phyloP scores from a whole-genome alignment of 176 grass and related monocot genomes.

The Ensete glaucum region DNA sequence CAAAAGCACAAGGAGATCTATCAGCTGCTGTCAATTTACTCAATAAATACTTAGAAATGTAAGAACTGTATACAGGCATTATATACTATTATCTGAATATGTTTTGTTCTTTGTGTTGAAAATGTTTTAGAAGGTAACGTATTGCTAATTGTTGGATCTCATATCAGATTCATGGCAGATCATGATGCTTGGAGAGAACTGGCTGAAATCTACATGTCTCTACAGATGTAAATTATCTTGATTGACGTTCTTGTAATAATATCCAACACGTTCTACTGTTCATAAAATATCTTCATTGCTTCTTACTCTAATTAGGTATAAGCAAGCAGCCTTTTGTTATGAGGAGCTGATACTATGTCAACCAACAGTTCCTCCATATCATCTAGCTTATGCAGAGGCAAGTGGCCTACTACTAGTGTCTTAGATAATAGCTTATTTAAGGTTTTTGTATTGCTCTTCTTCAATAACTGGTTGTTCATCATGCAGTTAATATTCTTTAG shows the following conservation, averaged over 20 bases:
- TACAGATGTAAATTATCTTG: conserved; percentile 61
- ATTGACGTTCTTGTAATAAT: conserved; percentile 18
- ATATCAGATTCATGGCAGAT: conserved; percentile 96
- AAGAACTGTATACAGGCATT: conserved; percentile 17
- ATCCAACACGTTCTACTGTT: not conserved
- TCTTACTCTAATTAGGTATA: conserved; percentile 49
- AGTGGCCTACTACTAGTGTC: conserved; percentile 3
- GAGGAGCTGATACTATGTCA: conserved; percentile 91
- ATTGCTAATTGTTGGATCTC: conserved; percentile 10
- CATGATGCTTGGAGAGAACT: conserved; percentile 99
- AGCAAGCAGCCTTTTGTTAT: conserved; percentile 97
- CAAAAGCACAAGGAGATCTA: conserved; percentile 81
- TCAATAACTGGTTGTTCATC: not conserved
- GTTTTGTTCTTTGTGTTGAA: not conserved
- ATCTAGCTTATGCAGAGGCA: conserved; percentile 92
- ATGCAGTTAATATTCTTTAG: not conserved
- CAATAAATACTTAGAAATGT: conserved; percentile 90
- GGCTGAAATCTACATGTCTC: conserved; percentile 81
- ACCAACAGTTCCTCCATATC: conserved; percentile 70
- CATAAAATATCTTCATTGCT: conserved; percentile 3
- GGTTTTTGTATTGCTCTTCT: not conserved
- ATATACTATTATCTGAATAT: not conserved
- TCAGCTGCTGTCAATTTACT: conserved; percentile 58
- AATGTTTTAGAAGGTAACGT: not conserved
- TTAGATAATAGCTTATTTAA: not conserved